Base-by-base conservation (phyloP, 345 rosid genomes). In the Eucalyptus albens region DNA sequence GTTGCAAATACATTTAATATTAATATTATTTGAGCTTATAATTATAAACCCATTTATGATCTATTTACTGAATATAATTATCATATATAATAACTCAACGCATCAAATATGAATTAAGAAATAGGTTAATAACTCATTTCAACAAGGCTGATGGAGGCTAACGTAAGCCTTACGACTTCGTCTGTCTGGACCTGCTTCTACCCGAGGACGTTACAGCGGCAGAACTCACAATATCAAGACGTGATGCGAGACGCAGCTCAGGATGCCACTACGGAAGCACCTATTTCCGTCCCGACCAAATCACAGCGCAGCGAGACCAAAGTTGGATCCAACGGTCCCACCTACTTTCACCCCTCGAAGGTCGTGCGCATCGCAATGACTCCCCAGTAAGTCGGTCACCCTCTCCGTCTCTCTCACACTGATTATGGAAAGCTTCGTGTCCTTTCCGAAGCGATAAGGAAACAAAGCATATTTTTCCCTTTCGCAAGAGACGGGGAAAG, bases 71-170 rank as follows among this genome's bases (percentile, higher is more conserved):
- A 10, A 56, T 26, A 56, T 56, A 56, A 56, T 22, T 22, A 56
- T 9, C 29, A 56, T 11, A 24, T 24, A 56, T 26, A 24, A 56
- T 5, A 56, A 56, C 6, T 0, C 9, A 56, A 5, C 1, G 0
- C 2, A 56, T 24, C 0, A 5, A 24, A 11, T 24, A 5, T 9
- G 3, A 26, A 24, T 56, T 56, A 5, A 56, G 6, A 56, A 24
- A 56, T 26, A 56, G 6, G 29, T 56, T 9, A 4, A 56, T 24
- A 56, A 26, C 14, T 26, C 29, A 56, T 10, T 56, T 56, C 5
- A 12, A 56, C 62, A 24, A 24, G 14, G 27, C 29, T 56, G 3
- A 26, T 10, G 29, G 29, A 56, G 14, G 69, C 69, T 62, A 3
- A 29, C 33, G 69, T 6, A 62, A 62, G 69, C 69, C 69, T 29